Evolutionary conservation across 306 rosid genomes (phyloP).

Genomic region (Pachyrhizus erosus): DNA sequence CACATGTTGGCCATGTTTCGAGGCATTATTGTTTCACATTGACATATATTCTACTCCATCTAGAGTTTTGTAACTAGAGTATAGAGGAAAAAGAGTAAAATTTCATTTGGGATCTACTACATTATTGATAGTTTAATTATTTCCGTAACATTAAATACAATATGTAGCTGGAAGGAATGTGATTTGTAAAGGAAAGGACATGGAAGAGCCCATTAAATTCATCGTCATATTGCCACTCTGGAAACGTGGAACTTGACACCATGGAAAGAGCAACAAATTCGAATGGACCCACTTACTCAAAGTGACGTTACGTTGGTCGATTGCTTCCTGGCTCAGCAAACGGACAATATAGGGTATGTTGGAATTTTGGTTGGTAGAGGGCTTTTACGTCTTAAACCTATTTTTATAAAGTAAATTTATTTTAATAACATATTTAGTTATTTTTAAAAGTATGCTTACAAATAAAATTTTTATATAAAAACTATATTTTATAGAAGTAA

Average conservation of each 20-base stretch:
- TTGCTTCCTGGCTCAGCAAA: slow-evolving; percentile 44
- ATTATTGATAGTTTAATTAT: background rate
- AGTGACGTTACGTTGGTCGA: background rate
- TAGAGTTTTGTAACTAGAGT: no score
- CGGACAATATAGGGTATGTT: no score
- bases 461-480: no score
- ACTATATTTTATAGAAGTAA: no score
- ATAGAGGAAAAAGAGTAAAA: background rate
- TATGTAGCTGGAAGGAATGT: background rate
- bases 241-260: background rate
- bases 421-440: no score
- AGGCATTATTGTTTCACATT: slow-evolving; percentile 1
- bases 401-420: no score
- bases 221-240: background rate
- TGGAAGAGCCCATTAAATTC: background rate
- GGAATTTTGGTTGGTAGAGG: no score
- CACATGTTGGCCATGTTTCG: slow-evolving; percentile 6
- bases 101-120: background rate
- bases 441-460: no score
- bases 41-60: background rate
- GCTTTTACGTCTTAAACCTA: no score
- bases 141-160: background rate
- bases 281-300: slow-evolving; percentile 5
- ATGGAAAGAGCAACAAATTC: background rate
- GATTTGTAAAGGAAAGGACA: background rate